Conservation (phyloP, 2,329 filamentous ascomycete genomes). For the Monosporascus sp. region DNA sequence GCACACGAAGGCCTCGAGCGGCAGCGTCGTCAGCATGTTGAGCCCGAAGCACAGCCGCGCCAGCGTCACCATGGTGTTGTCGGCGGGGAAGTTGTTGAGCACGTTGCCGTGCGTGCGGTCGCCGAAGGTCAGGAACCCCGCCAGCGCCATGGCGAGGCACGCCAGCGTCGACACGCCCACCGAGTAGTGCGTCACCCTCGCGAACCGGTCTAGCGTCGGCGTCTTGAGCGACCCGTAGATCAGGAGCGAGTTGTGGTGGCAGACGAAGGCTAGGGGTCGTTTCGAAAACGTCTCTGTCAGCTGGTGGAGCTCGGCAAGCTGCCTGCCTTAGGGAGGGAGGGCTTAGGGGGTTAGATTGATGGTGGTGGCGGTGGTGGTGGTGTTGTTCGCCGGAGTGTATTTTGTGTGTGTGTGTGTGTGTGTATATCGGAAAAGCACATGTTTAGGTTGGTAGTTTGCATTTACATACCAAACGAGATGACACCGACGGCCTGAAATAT, state of each 20-base stretch:
- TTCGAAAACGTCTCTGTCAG: no score
- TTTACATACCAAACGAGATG: slow-evolving; percentile 80
- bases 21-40: slow-evolving; percentile 97
- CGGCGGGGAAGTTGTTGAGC: slow-evolving; percentile 90
- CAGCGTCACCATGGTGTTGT: slow-evolving; percentile 91
- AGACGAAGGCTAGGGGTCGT: slow-evolving; percentile 51
- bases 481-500: slow-evolving; percentile 96
- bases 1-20: slow-evolving; percentile 95
- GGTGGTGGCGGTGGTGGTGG: no score
- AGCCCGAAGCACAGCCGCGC: slow-evolving; percentile 92
- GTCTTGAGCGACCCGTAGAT: slow-evolving; percentile 95
- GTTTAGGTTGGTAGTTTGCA: not conserved
- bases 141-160: slow-evolving; percentile 80
- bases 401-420: not conserved
- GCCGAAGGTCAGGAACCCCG: slow-evolving; percentile 89
- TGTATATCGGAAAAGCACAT: no score
- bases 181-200: slow-evolving; percentile 88
- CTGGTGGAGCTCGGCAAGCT: no score
- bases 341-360: no score
- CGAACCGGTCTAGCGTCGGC: slow-evolving; percentile 92
- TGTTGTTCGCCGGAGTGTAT: no score
- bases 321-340: slow-evolving; percentile 22
- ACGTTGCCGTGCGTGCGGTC: slow-evolving; percentile 91
- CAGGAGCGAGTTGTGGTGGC: slow-evolving; percentile 90
- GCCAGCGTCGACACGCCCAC: slow-evolving; percentile 87